Evolutionary conservation across 2,329 filamentous ascomycete genomes (phyloP).

Genomic region (Verticillium dahliae): DNA sequence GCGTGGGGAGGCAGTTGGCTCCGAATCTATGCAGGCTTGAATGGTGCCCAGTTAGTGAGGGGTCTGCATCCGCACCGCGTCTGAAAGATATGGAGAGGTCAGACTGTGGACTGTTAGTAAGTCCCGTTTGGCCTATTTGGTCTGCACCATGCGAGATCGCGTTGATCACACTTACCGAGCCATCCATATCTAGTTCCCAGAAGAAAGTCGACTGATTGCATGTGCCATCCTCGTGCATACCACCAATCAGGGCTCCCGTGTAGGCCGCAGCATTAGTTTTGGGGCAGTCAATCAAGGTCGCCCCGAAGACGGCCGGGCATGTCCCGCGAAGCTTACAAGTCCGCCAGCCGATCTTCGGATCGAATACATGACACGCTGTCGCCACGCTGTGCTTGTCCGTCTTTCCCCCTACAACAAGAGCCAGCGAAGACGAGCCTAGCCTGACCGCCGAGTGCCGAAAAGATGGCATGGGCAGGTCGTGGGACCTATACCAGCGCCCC

Average conservation of each 20-base stretch:
- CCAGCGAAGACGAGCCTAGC: constrained; percentile 39
- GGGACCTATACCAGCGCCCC: constrained; percentile 54
- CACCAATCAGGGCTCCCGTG: constrained; percentile 63
- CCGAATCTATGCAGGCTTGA: constrained; percentile 32
- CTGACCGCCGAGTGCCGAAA: constrained; percentile 67
- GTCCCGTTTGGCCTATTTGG: background rate
- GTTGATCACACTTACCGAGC: constrained; percentile 23
- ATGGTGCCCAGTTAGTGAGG: background rate
- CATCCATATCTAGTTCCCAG: constrained; percentile 50
- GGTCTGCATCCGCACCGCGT: background rate
- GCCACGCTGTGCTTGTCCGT: constrained; percentile 39
- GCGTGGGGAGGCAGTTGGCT: constrained; percentile 24
- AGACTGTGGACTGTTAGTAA: background rate
- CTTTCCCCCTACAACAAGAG: constrained; percentile 59
- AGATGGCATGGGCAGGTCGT: constrained; percentile 61
- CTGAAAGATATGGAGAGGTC: background rate
- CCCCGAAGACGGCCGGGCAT: constrained; percentile 37
- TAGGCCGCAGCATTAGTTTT: constrained; percentile 23
- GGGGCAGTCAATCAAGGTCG: constrained; percentile 25
- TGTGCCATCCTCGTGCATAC: constrained; percentile 58
- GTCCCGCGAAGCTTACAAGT: constrained; percentile 29
- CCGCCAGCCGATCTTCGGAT: constrained; percentile 39
- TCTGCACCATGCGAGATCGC: background rate
- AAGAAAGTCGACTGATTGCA: constrained; percentile 56
- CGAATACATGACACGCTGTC: constrained; percentile 47